Conservation (phyloP, 495 filamentous ascomycete genomes). For the Tirmania nivea region DNA sequence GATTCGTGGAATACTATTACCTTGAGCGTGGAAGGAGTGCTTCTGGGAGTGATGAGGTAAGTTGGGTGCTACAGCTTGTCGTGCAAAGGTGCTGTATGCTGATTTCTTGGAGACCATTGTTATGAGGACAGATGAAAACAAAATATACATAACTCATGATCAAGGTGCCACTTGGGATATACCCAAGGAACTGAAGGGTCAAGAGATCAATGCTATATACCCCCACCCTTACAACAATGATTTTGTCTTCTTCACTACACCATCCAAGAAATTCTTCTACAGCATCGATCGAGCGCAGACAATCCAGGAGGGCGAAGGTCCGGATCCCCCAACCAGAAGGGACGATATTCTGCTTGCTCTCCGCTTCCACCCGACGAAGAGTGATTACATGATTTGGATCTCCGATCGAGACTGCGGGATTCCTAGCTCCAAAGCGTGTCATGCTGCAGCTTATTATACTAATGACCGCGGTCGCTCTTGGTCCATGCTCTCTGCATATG, state of each 20-base stretch:
- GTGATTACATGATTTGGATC: conserved; percentile 79
- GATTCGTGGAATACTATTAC: conserved; percentile 41
- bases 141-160: conserved; percentile 51
- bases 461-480: conserved; percentile 57
- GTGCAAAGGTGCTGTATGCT: not conserved
- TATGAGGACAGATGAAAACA: conserved; percentile 41
- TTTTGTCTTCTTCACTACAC: conserved; percentile 63
- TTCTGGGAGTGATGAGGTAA: conserved; percentile 37
- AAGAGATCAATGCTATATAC: conserved; percentile 43
- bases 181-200: conserved; percentile 32
- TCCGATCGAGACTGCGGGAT: conserved; percentile 36
- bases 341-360: conserved; percentile 28
- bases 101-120: conserved; percentile 38
- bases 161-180: conserved; percentile 64
- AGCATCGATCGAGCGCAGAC: conserved; percentile 50
- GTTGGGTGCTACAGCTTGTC: not conserved
- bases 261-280: conserved; percentile 44
- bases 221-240: conserved; percentile 63
- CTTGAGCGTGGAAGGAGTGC: conserved; percentile 55
- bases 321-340: conserved; percentile 13
- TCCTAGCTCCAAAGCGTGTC: conserved; percentile 30
- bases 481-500: conserved; percentile 42
- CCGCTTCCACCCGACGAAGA: conserved; percentile 57
- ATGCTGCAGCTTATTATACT: conserved; percentile 45
- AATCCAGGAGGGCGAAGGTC: conserved; percentile 19